phyloP scores from a whole-genome alignment of 495 filamentous ascomycete genomes.

The Articulospora tetracladia region DNA sequence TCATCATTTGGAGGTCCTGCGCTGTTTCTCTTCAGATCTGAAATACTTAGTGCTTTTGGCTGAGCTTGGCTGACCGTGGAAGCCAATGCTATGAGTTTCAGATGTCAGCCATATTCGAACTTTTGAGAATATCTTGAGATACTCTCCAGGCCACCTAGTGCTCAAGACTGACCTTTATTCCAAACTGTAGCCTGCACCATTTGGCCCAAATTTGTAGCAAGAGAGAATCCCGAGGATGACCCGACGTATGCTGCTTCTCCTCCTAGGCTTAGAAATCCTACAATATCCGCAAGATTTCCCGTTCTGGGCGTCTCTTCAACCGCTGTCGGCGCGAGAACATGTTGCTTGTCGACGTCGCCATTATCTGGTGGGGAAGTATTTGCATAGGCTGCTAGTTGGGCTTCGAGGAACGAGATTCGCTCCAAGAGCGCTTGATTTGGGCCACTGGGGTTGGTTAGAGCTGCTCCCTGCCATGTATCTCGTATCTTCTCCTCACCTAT shows the following conservation, averaged over 20 bases:
- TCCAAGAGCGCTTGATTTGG: slow-evolving; percentile 47
- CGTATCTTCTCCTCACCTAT: slow-evolving; percentile 30
- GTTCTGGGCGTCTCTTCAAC: slow-evolving; percentile 22
- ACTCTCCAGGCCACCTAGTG: not conserved
- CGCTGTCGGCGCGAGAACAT: slow-evolving; percentile 24
- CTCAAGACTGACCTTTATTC: slow-evolving; percentile 36
- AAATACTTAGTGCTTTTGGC: slow-evolving; percentile 28
- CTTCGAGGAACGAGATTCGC: slow-evolving; percentile 42
- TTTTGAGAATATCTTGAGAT: too few species aligned
- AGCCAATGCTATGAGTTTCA: slow-evolving; percentile 22
- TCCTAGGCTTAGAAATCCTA: slow-evolving; percentile 46
- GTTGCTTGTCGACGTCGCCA: slow-evolving; percentile 19
- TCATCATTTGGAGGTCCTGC: slow-evolving; percentile 47
- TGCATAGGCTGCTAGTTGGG: slow-evolving; percentile 29
- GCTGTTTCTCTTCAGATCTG: slow-evolving; percentile 38
- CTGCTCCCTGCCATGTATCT: too few species aligned
- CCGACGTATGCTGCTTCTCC: slow-evolving; percentile 51
- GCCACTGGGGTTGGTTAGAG: slow-evolving; percentile 21
- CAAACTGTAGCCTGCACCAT: slow-evolving; percentile 52
- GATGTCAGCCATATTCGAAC: too few species aligned
- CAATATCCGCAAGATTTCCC: slow-evolving; percentile 46
- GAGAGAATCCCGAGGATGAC: slow-evolving; percentile 45
- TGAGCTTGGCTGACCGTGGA: slow-evolving; percentile 32
- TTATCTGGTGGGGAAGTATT: slow-evolving; percentile 20
- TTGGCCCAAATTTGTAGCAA: slow-evolving; percentile 46